Evolutionary conservation across 2,329 filamentous ascomycete species (phyloP).

Genomic region (Biscogniauxia marginata): DNA sequence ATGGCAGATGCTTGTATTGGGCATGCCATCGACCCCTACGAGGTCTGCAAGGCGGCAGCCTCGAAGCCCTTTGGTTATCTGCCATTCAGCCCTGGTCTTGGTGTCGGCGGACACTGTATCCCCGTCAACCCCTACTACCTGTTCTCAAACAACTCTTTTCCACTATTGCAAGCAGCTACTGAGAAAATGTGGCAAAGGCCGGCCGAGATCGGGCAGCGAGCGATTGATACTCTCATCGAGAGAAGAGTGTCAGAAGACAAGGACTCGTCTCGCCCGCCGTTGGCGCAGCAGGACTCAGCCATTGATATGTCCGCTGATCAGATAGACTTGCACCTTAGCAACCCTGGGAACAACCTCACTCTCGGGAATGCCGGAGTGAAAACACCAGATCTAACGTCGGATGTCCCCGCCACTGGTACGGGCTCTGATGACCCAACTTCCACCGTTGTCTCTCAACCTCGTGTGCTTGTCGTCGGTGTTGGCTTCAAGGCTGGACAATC

Average conservation of each 20-base stretch:
- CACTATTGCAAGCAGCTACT: constrained; percentile 44
- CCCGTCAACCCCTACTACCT: constrained; percentile 56
- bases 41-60: constrained; percentile 48
- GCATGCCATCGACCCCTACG: constrained; percentile 48
- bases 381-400: neutral
- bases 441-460: constrained; percentile 16
- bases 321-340: neutral
- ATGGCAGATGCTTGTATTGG: constrained; percentile 52
- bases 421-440: neutral
- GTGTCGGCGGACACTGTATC: constrained; percentile 57
- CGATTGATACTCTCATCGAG: constrained; percentile 32
- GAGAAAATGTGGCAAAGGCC: constrained; percentile 45
- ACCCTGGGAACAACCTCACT: neutral
- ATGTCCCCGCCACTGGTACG: neutral
- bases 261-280: neutral
- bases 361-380: neutral
- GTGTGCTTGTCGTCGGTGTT: constrained; percentile 45
- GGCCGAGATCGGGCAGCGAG: constrained; percentile 36
- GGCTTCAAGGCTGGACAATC: constrained; percentile 52
- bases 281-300: neutral
- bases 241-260: constrained; percentile 2
- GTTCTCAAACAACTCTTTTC: constrained; percentile 46
- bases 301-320: neutral
- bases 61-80: constrained; percentile 55
- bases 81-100: constrained; percentile 45